Base-by-base conservation (phyloP, 768 basidiomycete species). In the Trametes punicea region DNA sequence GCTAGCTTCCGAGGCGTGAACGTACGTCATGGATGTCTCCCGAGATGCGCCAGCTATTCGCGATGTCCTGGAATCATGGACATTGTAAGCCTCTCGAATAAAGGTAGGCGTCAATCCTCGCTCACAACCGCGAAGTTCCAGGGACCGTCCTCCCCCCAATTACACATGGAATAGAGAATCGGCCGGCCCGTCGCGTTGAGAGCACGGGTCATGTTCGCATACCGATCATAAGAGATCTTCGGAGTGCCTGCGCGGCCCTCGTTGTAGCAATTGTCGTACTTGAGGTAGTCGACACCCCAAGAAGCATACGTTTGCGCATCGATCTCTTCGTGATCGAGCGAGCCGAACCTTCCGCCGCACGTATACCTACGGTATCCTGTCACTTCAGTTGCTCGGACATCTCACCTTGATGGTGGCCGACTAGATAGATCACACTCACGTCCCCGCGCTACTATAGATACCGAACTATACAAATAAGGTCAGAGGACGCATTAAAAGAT, bases 211-310 rank as follows among this genome's bases (percentile, higher is more conserved):
- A 75, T 75, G 49, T 70, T 69, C 25, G 64, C 64, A 51, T 68
- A 75, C 7, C 73, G 64, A n/a, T 73, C 67, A 49, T 66, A 70
- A 1, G 74, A 74, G 42, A 73, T 66, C 40, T 57, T 53, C 8
- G 73, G 70, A 4, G 69, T 70, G 13, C 74, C 73, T 2, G 71
- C 48, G 10, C 64, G 69, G 9, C 74, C 74, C 55, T 73, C 70
- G 60, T 74, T 75, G 61, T 62, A 71, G 65, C 74, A 75, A 45
- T 75, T 75, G 60, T 75, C 74, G 51, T 75, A 75, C 57, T 75
- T 68, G 15, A 75, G 62, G 47, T 72, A 74, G 60, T 74, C 73
- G 36, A 72, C 65, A 13, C 68, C 73, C 74, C 74, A 74, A 18
- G 66, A 66, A 0, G 73, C 73, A 46, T 75, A 76, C 0, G 71